Conservation (phyloP, 371 early-diverging fungal genomes). For the Phascolomyces articulosus region DNA sequence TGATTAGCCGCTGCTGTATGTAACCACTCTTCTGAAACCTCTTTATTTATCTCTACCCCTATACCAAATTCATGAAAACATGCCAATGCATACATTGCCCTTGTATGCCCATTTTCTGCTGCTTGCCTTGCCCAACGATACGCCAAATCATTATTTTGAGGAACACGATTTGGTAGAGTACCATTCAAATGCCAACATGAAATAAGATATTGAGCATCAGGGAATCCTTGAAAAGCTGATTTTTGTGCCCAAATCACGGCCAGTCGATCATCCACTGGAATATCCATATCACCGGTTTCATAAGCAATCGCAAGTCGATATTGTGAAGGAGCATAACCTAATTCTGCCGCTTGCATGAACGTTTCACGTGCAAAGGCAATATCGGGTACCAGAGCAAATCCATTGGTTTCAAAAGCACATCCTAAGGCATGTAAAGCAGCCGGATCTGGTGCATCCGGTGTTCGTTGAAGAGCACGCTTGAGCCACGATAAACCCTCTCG, state of each 20-base stretch:
- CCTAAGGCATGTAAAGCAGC: slow-evolving; percentile 91
- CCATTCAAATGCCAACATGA: slow-evolving; percentile 69
- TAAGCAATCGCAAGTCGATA: slow-evolving; percentile 90
- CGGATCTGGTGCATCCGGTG: slow-evolving; percentile 80
- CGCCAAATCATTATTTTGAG: slow-evolving; percentile 37
- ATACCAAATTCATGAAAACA: slow-evolving; percentile 83
- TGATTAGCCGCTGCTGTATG: slow-evolving; percentile 75
- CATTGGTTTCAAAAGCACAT: slow-evolving; percentile 74
- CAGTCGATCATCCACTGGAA: slow-evolving; percentile 79
- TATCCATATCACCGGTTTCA: slow-evolving; percentile 86
- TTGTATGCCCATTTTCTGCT: slow-evolving; percentile 78
- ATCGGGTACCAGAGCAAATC: slow-evolving; percentile 76
- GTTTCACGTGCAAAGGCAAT: slow-evolving; percentile 84
- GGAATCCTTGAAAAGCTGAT: slow-evolving; percentile 83
- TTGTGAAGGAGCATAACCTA: slow-evolving; percentile 93
- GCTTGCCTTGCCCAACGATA: slow-evolving; percentile 88
- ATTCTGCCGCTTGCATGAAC: slow-evolving; percentile 86
- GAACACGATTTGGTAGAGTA: neutral
- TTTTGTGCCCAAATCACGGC: slow-evolving; percentile 97
- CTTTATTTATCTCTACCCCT: slow-evolving; percentile 65
- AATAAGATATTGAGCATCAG: slow-evolving; percentile 80
- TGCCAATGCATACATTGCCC: slow-evolving; percentile 88
- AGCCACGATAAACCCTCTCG: slow-evolving; percentile 91
- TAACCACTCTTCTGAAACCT: slow-evolving; percentile 80
- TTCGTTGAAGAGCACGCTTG: slow-evolving; percentile 78